A percentile compares a stretch with the other conserved stretches of the same genome.
Evolutionary conservation across 805 yeast genomes (phyloP).

Genomic region (Babjeviella inositovora): DNA sequence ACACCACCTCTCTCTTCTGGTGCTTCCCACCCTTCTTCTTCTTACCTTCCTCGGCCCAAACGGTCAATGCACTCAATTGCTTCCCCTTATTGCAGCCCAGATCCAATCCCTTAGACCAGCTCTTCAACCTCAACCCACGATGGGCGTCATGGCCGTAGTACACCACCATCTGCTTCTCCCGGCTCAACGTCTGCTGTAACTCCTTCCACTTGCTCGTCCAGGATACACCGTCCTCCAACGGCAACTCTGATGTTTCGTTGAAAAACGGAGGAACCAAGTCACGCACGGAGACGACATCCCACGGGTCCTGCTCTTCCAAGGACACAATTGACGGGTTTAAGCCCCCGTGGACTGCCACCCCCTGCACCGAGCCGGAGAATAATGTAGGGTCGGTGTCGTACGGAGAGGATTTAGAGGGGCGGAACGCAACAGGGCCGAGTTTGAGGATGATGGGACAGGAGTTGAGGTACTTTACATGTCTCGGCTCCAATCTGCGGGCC

Average conservation of each 20-base stretch:
- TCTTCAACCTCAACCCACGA: slow-evolving; percentile 49
- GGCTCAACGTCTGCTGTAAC: slow-evolving; percentile 13
- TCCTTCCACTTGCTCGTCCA: slow-evolving; percentile 47
- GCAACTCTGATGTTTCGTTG: slow-evolving; percentile 36
- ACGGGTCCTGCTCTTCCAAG: slow-evolving; percentile 44
- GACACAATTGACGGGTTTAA: too few species aligned
- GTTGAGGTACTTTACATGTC: too few species aligned
- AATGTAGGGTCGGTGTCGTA: too few species aligned
- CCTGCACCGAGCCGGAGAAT: too few species aligned
- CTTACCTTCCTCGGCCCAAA: slow-evolving; percentile 16
- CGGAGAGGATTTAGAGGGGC: too few species aligned
- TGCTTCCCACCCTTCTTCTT: slow-evolving; percentile 1
- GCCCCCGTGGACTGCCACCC: slow-evolving; percentile 75
- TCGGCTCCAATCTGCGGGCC: too few species aligned
- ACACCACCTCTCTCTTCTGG: slow-evolving; percentile 7
- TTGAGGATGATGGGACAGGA: too few species aligned
- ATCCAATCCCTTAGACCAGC: slow-evolving; percentile 69
- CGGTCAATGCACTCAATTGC: slow-evolving; percentile 43
- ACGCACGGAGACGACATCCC: slow-evolving; percentile 54
- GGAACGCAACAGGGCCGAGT: too few species aligned
- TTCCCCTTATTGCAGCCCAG: slow-evolving; percentile 72
- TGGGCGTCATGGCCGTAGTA: slow-evolving; percentile 86
- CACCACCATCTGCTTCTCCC: slow-evolving; percentile 17
- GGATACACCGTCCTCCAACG: slow-evolving; percentile 16
- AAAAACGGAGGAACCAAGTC: slow-evolving; percentile 50